Percentiles rank a stretch among this genome's conserved stretches.
Conservation (phyloP, 2,329 filamentous ascomycete species). For the Aspergillus candidus region DNA sequence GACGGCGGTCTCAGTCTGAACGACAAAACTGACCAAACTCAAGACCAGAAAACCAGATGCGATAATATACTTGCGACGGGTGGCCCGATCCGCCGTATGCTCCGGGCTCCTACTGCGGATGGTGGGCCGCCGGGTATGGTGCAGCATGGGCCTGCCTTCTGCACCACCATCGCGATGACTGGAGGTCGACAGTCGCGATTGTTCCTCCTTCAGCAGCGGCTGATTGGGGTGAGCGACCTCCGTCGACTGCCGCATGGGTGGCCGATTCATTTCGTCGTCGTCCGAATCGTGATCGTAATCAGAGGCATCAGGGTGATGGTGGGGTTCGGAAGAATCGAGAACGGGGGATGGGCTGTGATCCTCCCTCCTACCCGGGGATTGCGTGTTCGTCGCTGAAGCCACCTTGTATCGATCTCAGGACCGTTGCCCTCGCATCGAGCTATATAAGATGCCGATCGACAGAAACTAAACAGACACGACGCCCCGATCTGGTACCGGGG, state of each 20-base stretch:
- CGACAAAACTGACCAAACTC: slow-evolving; percentile 78
- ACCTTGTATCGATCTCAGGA: slow-evolving; percentile 19
- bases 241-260: slow-evolving; percentile 43
- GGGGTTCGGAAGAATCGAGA: slow-evolving; percentile 21
- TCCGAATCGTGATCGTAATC: slow-evolving; percentile 28
- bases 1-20: slow-evolving; percentile 92
- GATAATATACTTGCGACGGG: slow-evolving; percentile 77
- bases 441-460: neutral
- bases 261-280: slow-evolving; percentile 43
- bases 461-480: too few relatives aligned
- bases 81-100: slow-evolving; percentile 55
- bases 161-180: slow-evolving; percentile 24
- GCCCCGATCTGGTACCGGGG: too few relatives aligned
- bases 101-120: slow-evolving; percentile 75
- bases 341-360: slow-evolving; percentile 29
- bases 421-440: neutral
- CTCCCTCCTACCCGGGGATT: slow-evolving; percentile 19
- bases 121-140: slow-evolving; percentile 54
- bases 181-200: slow-evolving; percentile 30
- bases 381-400: slow-evolving; percentile 24
- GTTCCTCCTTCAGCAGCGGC: slow-evolving; percentile 50
- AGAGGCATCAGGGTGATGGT: too few relatives aligned
- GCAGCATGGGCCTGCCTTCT: slow-evolving; percentile 36
- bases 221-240: slow-evolving; percentile 45
- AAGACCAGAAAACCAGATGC: slow-evolving; percentile 76